Evolutionary conservation across 148 eudicot genomes (phyloP), one percentile per base, ranked within the genome.

Genomic region (Chenopodium album): DNA sequence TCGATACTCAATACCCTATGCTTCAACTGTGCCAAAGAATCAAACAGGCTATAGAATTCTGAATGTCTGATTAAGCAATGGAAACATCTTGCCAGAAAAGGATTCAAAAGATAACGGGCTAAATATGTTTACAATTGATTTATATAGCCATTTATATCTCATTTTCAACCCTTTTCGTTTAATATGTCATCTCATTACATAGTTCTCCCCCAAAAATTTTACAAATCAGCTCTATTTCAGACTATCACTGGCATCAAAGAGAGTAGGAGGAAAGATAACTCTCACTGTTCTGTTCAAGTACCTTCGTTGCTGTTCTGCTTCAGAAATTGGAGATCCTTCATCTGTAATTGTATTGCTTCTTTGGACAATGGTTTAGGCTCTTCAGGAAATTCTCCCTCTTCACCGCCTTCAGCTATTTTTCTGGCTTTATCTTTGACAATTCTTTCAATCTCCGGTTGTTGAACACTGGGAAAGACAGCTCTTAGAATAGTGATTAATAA

Each of bases 271-370:
- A 41, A 41, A 41, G 44, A 41, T 80, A 66, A 19, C 19, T 62
- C 2, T 78, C 77, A 19, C 26, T 73, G 16, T 67, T 82, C 9
- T 80, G 71, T 68, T 81, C 88, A 28, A 83, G 83, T 62, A 44
- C 9, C 9, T 26, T 87, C 86, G 1, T 80, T 78, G 60, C 86
- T 89, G 32, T 89, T 92, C 64, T 94, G 92, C 85, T 84, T 90
- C 46, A 95, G 95, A 80, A 95, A 95, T 37, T 93, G 87, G 20
- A 95, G 89, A 81, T 95, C 99, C 89, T 94, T 95, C 99, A 95
- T 91, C 78, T 95, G 99, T 79, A 89, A 78, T 78, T 92, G 83
- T 70, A 92, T 90, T 28, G 99, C 99, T 89, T 95, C 99, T 86
- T 95, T 91, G 2, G 98, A 87, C 47, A 92, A 81, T n/a, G 89